These are phyloP conservation scores for Halophytophthora batemanensis DNA, from an alignment of 352 stramenopile genomes.

Conservation along the genomic window DNA sequence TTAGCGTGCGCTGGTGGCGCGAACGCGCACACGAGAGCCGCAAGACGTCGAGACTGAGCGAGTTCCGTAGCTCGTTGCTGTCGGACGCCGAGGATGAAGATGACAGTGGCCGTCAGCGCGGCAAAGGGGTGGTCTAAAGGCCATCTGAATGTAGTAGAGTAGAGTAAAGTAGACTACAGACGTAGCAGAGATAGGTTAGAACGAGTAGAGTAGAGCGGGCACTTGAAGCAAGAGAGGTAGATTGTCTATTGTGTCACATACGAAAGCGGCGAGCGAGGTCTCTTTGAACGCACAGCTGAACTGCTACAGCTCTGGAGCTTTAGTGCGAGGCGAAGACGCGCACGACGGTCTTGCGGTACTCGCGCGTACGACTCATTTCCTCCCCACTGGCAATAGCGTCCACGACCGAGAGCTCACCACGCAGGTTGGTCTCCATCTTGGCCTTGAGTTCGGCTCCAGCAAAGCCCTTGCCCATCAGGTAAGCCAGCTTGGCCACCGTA, in stretches of 20 bases:
- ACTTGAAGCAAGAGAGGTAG: too few relatives aligned
- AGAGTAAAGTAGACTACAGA: too few relatives aligned
- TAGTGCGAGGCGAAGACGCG: slow-evolving; percentile 74
- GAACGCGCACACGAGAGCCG: slow-evolving; percentile 10
- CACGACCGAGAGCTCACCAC: slow-evolving; percentile 76
- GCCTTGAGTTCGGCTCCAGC: slow-evolving; percentile 53
- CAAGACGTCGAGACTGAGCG: slow-evolving; percentile 14
- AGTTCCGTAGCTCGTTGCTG: slow-evolving; percentile 18
- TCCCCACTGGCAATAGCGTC: slow-evolving; percentile 60
- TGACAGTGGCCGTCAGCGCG: too few relatives aligned
- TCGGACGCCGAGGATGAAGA: slow-evolving; percentile 11
- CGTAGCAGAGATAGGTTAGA: too few relatives aligned
- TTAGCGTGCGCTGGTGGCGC: slow-evolving; percentile 41
- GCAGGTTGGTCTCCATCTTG: slow-evolving; percentile 84
- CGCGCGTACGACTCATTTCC: slow-evolving; percentile 56
- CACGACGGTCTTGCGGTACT: slow-evolving; percentile 76
- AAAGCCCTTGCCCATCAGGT: slow-evolving; percentile 92
- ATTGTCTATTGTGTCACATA: neutral
- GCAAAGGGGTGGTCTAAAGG: slow-evolving; percentile 10
- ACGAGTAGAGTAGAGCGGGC: too few relatives aligned
- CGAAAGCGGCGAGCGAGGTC: neutral
- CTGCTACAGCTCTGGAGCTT: neutral
- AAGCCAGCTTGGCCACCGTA: slow-evolving; percentile 91
- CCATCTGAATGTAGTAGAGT: slow-evolving; percentile 4
- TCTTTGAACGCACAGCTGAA: neutral